Base-by-base conservation (phyloP, 2,329 filamentous ascomycete species). In the Paraconiothyrium brasiliense region DNA sequence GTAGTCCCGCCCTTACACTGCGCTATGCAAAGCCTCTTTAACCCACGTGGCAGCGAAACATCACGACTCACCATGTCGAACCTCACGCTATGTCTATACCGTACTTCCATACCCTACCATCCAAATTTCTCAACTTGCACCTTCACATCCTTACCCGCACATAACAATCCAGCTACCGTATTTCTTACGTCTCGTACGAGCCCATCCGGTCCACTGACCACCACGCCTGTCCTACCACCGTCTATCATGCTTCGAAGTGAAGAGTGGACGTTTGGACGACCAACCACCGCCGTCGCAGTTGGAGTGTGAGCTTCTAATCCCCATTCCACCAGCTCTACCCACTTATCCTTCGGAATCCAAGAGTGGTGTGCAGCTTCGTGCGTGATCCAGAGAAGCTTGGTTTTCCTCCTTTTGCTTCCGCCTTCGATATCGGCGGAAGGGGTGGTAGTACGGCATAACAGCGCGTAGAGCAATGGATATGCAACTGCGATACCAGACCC, bases 81-180 rank as follows among this genome's bases (percentile, higher is more conserved):
- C 20, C 30, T 30, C 30, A 35, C 20, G 2, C 27, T 30, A 6
- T 30, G 27, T 30, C 27, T 30, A 30, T 30, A 30, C 27, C 27
- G 27, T 30, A 30, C 27, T 30, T 4, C 5, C 37, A 9, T 16
- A 41, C 39, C 16, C 48, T 68, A 90, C 88, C 88, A 90, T 1
- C 87, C 88, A 81, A 90, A 90, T 70, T 90, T 90, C 84, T 90
- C 89, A 30, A 90, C 84, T 32, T 82, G 79, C 52, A 90, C 79
- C 57, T 81, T 74, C 3, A 90, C 77, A 68, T 85, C 71, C 51
- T 72, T 73, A 0, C 87, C 88, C 8, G 78, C 65, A 56, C 77
- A 73, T 10, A 87, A 78, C 60, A 86, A 75, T 6, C 70, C 69
- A 1, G 87, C 84, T 71, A 85, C 88, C 2, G 79, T 77, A 73